A percentile compares a stretch with the other conserved stretches of the same genome.
Conservation (phyloP, 2,329 filamentous ascomycete species). For the Calonectria pseudoturangicola region DNA sequence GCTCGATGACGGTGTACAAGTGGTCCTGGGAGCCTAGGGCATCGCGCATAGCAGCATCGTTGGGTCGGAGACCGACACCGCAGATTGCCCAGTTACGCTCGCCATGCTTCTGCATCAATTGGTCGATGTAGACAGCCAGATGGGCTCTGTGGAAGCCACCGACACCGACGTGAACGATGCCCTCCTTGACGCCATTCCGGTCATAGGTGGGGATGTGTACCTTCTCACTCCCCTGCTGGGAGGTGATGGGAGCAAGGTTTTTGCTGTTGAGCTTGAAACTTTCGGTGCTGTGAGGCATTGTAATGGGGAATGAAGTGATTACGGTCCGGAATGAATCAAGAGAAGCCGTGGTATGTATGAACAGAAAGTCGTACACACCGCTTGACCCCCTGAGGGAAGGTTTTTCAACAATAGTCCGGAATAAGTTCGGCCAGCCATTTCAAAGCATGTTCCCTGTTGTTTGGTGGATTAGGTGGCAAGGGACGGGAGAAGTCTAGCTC, state of each 20-base stretch:
- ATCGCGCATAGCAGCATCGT: conserved; percentile 71
- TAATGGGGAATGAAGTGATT: conserved; percentile 18
- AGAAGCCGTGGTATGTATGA: conserved; percentile 42
- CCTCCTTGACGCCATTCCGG: conserved; percentile 68
- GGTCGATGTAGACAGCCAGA: conserved; percentile 70
- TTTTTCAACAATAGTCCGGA: conserved; percentile 47
- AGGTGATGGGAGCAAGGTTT: conserved; percentile 50
- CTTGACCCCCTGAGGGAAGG: conserved; percentile 45
- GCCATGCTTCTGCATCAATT: conserved; percentile 67
- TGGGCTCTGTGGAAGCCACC: conserved; percentile 74
- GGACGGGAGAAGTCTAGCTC: conserved; percentile 16
- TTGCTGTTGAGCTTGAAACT: conserved; percentile 54
- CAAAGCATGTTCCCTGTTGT: conserved; percentile 41
- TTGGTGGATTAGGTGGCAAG: conserved; percentile 23
- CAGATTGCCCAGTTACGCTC: conserved; percentile 69
- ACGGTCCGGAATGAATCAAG: conserved; percentile 9
- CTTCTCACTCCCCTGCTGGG: conserved; percentile 46
- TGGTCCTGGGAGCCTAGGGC: conserved; percentile 68
- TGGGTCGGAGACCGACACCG: conserved; percentile 70
- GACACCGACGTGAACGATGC: conserved; percentile 73
- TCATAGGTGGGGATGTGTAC: conserved; percentile 64
- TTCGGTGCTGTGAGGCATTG: conserved; percentile 43
- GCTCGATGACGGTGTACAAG: conserved; percentile 73
- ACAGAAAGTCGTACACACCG: conserved; percentile 42
- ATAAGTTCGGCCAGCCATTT: conserved; percentile 45